These are phyloP conservation scores for Sugiyamaella novakii DNA, from an alignment of 1,139 yeast genomes.

Conservation along the genomic window DNA sequence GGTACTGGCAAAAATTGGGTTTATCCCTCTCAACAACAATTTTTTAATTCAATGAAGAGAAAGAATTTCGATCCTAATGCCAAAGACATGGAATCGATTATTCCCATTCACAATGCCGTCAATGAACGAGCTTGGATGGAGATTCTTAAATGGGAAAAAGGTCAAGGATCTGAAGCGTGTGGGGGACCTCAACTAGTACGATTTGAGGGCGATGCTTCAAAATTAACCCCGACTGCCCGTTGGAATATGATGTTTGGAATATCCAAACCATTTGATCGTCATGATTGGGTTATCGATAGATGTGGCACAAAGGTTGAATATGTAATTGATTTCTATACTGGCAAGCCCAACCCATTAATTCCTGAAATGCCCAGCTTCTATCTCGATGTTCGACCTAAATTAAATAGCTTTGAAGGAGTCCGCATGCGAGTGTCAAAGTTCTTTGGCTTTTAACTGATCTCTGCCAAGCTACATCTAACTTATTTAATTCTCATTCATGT, in stretches of 20 bases:
- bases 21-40: slow-evolving; percentile 94
- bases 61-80: slow-evolving; percentile 86
- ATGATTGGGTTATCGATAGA: slow-evolving; percentile 90
- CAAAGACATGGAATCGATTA: slow-evolving; percentile 83
- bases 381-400: slow-evolving; percentile 88
- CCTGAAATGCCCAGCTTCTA: slow-evolving; percentile 63
- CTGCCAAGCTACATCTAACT: no score
- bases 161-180: slow-evolving; percentile 56
- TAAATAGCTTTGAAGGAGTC: slow-evolving; percentile 77
- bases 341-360: slow-evolving; percentile 52
- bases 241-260: slow-evolving; percentile 64
- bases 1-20: slow-evolving; percentile 69
- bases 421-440: slow-evolving; percentile 65
- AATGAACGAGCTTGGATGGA: slow-evolving; percentile 93
- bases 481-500: no score
- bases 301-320: slow-evolving; percentile 85
- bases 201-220: slow-evolving; percentile 85
- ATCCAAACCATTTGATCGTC: slow-evolving; percentile 88
- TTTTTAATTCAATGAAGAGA: slow-evolving; percentile 89
- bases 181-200: slow-evolving; percentile 85
- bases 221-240: slow-evolving; percentile 88
- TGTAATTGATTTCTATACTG: slow-evolving; percentile 88
- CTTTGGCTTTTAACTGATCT: slow-evolving; percentile 50
- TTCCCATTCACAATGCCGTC: slow-evolving; percentile 91
- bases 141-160: slow-evolving; percentile 80